A percentile compares a stretch with the other conserved stretches of the same genome.
Evolutionary conservation across 2,329 filamentous ascomycete genomes (phyloP).

Genomic region (Oidium heveae): DNA sequence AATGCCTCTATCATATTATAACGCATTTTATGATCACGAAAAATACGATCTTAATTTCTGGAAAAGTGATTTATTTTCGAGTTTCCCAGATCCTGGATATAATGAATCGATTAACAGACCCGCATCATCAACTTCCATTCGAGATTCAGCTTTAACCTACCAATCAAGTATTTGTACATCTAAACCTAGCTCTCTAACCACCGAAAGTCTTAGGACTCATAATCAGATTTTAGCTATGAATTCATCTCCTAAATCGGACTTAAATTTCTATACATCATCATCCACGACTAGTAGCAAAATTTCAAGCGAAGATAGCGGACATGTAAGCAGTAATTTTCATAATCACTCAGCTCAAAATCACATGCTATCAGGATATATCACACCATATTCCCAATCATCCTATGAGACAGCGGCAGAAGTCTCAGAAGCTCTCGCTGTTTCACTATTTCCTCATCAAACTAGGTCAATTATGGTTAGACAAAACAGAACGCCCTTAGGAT

Average conservation of each 20-base stretch:
- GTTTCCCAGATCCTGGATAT: constrained; percentile 4
- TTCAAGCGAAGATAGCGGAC: neutral
- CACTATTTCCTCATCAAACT: constrained; percentile 38
- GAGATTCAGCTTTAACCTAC: too few relatives aligned
- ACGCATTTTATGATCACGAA: constrained; percentile 20
- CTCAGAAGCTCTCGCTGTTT: constrained; percentile 35
- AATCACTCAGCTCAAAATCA: constrained; percentile 28
- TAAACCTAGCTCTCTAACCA: constrained; percentile 27
- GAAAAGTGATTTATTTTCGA: constrained; percentile 4
- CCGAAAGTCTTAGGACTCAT: constrained; percentile 31
- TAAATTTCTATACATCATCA: neutral
- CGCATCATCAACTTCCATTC: too few relatives aligned
- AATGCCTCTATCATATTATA: constrained; percentile 18
- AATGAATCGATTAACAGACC: too few relatives aligned
- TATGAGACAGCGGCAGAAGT: constrained; percentile 32
- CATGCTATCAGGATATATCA: constrained; percentile 28
- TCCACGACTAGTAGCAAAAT: neutral
- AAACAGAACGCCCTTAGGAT: constrained; percentile 6
- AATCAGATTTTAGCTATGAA: constrained; percentile 15
- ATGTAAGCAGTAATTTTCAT: constrained; percentile 18
- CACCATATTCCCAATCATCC: constrained; percentile 35
- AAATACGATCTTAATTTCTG: constrained; percentile 14
- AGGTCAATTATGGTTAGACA: constrained; percentile 33
- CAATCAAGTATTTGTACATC: constrained; percentile 13
- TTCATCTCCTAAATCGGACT: neutral